phyloP scores from a whole-genome alignment of 495 filamentous ascomycete species.

The Podospora tetraspora region DNA sequence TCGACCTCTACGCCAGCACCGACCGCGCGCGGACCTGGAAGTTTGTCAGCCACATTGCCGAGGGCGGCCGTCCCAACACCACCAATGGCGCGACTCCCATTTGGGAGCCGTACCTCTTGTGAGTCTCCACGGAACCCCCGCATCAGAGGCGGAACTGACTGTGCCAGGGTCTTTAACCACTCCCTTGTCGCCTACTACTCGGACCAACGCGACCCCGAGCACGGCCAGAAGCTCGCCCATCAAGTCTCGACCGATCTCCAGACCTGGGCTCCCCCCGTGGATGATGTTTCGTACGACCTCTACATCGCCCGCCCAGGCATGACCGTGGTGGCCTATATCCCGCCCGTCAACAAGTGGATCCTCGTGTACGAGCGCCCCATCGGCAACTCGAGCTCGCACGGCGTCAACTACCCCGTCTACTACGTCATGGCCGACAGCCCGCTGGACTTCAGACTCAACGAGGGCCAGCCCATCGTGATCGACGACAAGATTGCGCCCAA shows the following conservation, averaged over 20 bases:
- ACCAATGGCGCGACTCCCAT: slow-evolving; percentile 60
- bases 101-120: slow-evolving; percentile 65
- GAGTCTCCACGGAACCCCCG: too few species aligned
- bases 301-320: slow-evolving; percentile 66
- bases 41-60: slow-evolving; percentile 60
- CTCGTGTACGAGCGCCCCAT: slow-evolving; percentile 26
- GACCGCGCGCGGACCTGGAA: slow-evolving; percentile 58
- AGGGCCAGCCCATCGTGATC: slow-evolving; percentile 40
- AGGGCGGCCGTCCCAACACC: slow-evolving; percentile 56
- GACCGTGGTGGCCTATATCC: slow-evolving; percentile 46
- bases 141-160: background rate
- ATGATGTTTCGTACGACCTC: slow-evolving; percentile 55
- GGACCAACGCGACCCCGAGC: slow-evolving; percentile 58
- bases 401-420: slow-evolving; percentile 47
- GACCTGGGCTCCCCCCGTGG: slow-evolving; percentile 53
- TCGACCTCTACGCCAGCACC: slow-evolving; percentile 60
- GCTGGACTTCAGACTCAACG: slow-evolving; percentile 43
- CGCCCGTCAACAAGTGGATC: slow-evolving; percentile 28
- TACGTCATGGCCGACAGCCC: slow-evolving; percentile 46
- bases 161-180: slow-evolving; percentile 40
- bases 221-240: slow-evolving; percentile 65
- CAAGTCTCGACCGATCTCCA: slow-evolving; percentile 53
- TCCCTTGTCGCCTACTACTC: slow-evolving; percentile 62
- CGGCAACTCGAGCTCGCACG: slow-evolving; percentile 27
- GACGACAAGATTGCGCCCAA: slow-evolving; percentile 48